phyloP scores from a whole-genome alignment of 83 land plant species.

The Larix sibirica region DNA sequence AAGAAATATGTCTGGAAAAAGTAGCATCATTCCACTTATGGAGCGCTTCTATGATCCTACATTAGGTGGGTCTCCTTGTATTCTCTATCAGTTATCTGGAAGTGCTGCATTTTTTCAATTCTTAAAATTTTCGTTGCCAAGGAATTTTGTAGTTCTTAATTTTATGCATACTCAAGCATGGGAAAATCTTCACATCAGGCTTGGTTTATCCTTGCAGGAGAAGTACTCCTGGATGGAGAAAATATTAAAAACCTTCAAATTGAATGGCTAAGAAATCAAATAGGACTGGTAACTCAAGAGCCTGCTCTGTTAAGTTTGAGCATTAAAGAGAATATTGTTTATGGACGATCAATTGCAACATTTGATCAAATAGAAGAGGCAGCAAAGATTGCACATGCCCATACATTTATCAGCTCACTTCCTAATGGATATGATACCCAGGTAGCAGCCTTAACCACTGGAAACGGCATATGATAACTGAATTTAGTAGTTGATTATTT shows the following conservation, averaged over 20 bases:
- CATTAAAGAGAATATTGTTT: constrained; percentile 91
- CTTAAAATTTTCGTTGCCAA: neutral
- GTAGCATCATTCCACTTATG: constrained; percentile 95
- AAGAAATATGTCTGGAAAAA: constrained; percentile 96
- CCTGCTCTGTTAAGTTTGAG: constrained; percentile 89
- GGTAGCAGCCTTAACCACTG: constrained; percentile 33
- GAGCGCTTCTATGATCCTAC: constrained; percentile 99
- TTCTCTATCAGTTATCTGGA: neutral
- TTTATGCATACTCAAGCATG: neutral
- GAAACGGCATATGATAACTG: neutral
- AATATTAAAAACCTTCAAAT: constrained; percentile 81
- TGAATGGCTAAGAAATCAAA: constrained; percentile 96
- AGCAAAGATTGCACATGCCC: constrained; percentile 99
- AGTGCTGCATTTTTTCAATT: neutral
- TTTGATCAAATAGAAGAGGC: constrained; percentile 97
- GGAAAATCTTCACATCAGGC: neutral
- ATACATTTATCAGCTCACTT: constrained; percentile 96
- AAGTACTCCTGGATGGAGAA: constrained; percentile 96
- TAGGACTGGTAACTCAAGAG: constrained; percentile 94
- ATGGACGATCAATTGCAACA: constrained; percentile 81
- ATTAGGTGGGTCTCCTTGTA: constrained; percentile 62
- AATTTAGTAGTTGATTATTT: neutral
- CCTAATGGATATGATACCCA: constrained; percentile 90
- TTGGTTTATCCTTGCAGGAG: constrained; percentile 57
- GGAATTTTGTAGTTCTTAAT: neutral